Evolutionary conservation across 345 rosid genomes (phyloP), one percentile per base, ranked within the genome.

Genomic region (Euphorbia pulcherrima): DNA sequence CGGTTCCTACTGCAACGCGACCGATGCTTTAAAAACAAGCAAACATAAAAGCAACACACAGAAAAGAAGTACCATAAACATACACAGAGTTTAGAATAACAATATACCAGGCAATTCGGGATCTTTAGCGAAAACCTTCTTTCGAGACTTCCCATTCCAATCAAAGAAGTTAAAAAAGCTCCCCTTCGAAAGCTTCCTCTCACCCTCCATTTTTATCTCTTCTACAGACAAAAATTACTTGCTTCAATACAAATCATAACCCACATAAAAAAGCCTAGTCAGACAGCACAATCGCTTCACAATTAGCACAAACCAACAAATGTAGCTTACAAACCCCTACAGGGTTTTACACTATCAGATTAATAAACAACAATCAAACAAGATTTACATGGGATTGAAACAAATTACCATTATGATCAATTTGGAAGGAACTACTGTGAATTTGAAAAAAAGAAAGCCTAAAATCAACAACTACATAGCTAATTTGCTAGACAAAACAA

Each of bases 121-220:
- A 60, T 69, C 77, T 75, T 72, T 79, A 26, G 86, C 55, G 67
- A 91, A 84, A 48, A 87, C 81, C 80, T 88, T 92, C 87, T 90
- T 92, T 50, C 83, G 73, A 62, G 97, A 95, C 82, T 87, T 95
- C 16, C 90, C 86, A 74, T 87, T 80, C 99, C 97, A 90, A 72
- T 88, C 92, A 74, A 94, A 94, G 37, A 92, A 75, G 65, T 83
- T 68, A n/a, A 86, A 80, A 64, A 89, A 84, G 13, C 88, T 81
- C 73, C 93, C 92, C 75, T 88, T 95, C 8, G 90, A 67, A 67
- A 83, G 81, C 72, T 87, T 86, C 60, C 82, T 82, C 74, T 88
- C 87, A 21, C 79, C 86, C 79, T 88, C 92, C 95, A 82, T 91
- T 44, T n/a, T 44, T 66, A 70, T 73, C 57, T 75, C 73, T 69